Base-by-base conservation (phyloP, 2,329 filamentous ascomycete species). In the Ceratocystis cacaofunesta region DNA sequence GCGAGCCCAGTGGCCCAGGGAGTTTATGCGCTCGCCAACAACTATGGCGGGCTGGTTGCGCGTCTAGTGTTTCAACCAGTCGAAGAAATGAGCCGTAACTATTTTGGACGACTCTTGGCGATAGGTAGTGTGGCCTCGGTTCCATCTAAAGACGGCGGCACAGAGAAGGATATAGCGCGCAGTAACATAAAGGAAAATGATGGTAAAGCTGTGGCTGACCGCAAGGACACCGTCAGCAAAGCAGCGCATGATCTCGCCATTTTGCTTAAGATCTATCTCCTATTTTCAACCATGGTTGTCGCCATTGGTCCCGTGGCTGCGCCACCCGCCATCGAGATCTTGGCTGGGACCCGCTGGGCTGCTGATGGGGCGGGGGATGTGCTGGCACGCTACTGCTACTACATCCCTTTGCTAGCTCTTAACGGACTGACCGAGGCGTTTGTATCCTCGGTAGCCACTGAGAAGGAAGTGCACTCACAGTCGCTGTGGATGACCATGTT, bases 391-490 rank as follows among this genome's bases (percentile, higher is more conserved):
- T 99, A 96, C 75, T 92, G 90, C 76, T 91, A 90, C 74, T 97
- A 96, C 76, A 89, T 99, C 67, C 94, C 94, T 0, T 85, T 97
- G 30, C 81, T 97, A 3, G 94, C 92, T 2, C 77, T 95, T 70
- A 99, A 99, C 72, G 94, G 94, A 63, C 84, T 97, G 25, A 85
- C 88, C 1, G 94, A 99, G 76, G 90, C 91, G 0, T 97, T 99
- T 71, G 92, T 97, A 17, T 87, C 92, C 0, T 90, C 90, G 1
- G 89, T 95, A 0, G 92, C 92, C 0, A 86, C 83, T 0, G 82
- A 90, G 68, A 75, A 80, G 3, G 82, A 97, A 69, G 82, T 99
- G 2, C 85, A 90, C 68, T 75, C 73, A 3, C 94, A 99, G 74
- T 90, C 88, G 0, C 73, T 84, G 3, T 94, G 86, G 85, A 97